Percentiles rank a stretch among this genome's conserved stretches.
These are phyloP conservation scores for Boletus rubroflammeus DNA, from an alignment of 768 basidiomycete species.

Conservation along the genomic window DNA sequence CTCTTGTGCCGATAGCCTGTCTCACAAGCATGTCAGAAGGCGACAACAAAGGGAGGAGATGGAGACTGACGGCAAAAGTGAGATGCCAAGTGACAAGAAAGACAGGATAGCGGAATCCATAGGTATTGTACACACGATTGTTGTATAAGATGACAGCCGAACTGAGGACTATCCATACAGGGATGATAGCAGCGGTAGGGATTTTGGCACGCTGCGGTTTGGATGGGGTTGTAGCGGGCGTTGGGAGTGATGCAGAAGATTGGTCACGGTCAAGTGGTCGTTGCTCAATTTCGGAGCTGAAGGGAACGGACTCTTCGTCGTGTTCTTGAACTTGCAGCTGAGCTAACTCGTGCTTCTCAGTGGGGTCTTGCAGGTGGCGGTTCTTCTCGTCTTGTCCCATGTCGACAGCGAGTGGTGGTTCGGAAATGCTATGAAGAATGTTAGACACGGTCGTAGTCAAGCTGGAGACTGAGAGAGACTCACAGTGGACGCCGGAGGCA, in stretches of 20 bases:
- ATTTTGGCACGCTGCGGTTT: constrained; percentile 49
- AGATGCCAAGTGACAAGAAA: constrained; percentile 90
- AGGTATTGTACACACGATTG: constrained; percentile 81
- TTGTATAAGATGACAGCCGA: constrained; percentile 95
- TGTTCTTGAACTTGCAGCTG: constrained; percentile 20
- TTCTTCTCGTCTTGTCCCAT: constrained; percentile 30
- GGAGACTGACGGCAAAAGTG: constrained; percentile 53
- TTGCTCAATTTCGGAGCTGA: constrained; percentile 1
- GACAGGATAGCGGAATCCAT: constrained; percentile 85
- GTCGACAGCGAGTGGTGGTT: not conserved
- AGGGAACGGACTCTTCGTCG: constrained; percentile 6
- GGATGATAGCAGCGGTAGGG: constrained; percentile 71
- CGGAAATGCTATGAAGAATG: not conserved
- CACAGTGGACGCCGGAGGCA: constrained; percentile 7
- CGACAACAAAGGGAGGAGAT: not conserved
- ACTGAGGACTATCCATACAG: constrained; percentile 88
- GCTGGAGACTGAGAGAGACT: not conserved
- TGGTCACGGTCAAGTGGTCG: not conserved
- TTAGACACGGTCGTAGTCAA: not conserved
- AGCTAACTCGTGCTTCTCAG: constrained; percentile 21
- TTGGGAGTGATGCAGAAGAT: constrained; percentile 42
- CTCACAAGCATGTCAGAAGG: constrained; percentile 1
- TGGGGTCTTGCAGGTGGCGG: not conserved
- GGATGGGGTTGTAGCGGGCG: constrained; percentile 48
- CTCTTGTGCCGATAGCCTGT: constrained; percentile 78